Conservation (phyloP, 1,284 basidiomycete species). For the Porogramme epimiltina region DNA sequence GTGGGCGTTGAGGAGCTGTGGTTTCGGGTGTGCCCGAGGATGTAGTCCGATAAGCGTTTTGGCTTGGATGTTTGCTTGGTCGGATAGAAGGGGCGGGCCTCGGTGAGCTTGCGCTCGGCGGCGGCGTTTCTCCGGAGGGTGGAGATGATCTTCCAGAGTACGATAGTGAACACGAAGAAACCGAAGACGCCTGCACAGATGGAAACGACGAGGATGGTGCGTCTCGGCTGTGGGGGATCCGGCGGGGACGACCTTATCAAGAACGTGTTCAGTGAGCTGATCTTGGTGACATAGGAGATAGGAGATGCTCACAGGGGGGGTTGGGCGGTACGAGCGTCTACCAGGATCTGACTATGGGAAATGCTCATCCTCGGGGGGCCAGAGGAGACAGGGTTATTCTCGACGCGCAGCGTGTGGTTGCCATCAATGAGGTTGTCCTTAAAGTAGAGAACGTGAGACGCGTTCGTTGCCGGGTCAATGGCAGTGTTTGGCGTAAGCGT, state of each 20-base stretch:
- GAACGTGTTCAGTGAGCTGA: too few species aligned
- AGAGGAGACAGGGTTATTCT: constrained; percentile 11
- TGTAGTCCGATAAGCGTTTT: too few species aligned
- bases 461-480: background rate
- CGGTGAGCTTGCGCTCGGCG: too few species aligned
- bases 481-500: constrained; percentile 10
- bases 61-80: too few species aligned
- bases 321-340: too few species aligned
- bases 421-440: constrained; percentile 3
- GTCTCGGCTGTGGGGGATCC: background rate
- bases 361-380: constrained; percentile 6
- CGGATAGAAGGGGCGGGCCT: background rate
- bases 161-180: background rate
- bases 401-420: constrained; percentile 9
- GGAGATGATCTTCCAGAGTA: background rate
- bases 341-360: background rate
- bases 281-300: too few species aligned
- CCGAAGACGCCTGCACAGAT: background rate
- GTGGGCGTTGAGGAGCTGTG: too few species aligned
- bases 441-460: constrained; percentile 11
- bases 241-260: too few species aligned
- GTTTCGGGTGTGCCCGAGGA: too few species aligned
- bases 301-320: too few species aligned
- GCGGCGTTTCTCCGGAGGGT: too few species aligned
- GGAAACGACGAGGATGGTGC: background rate